A percentile compares a stretch with the other conserved stretches of the same genome.
These are phyloP conservation scores for Coprinopsis strossmayeri DNA, from an alignment of 768 basidiomycete species.

Conservation along the genomic window DNA sequence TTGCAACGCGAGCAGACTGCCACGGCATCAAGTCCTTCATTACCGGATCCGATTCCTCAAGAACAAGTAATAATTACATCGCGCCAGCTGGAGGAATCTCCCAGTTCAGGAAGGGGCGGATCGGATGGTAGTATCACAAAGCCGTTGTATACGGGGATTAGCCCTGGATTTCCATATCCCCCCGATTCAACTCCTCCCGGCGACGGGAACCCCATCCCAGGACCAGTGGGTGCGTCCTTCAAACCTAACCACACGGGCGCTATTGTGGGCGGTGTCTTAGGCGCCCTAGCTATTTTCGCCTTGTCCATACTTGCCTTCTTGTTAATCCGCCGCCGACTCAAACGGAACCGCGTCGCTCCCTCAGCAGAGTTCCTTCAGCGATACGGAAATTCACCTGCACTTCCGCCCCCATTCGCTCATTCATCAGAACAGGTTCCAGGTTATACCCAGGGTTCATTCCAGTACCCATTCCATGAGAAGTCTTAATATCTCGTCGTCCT, in stretches of 20 bases:
- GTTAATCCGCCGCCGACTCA: constrained; percentile 35
- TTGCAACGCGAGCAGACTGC: too few species aligned
- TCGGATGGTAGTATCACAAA: too few species aligned
- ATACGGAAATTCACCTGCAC: constrained; percentile 1
- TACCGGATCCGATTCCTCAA: too few species aligned
- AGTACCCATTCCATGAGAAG: not conserved
- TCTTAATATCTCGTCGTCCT: not conserved
- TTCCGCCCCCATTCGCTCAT: not conserved
- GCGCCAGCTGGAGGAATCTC: too few species aligned
- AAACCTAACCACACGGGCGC: constrained; percentile 29
- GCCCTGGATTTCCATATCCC: too few species aligned
- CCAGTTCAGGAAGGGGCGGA: too few species aligned
- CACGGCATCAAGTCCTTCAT: too few species aligned
- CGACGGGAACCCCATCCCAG: not conserved
- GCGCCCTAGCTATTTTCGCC: constrained; percentile 34
- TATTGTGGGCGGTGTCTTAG: constrained; percentile 50
- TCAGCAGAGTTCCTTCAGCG: constrained; percentile 48
- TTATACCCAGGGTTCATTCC: not conserved
- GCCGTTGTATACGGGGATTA: too few species aligned
- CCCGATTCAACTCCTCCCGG: too few species aligned
- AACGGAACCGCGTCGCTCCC: constrained; percentile 39
- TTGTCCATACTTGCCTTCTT: constrained; percentile 29
- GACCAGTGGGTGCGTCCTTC: constrained; percentile 10
- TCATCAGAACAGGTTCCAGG: not conserved
- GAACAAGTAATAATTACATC: too few species aligned